phyloP scores from a whole-genome alignment of 2,329 filamentous ascomycete genomes.

The Proliferodiscus dingleyae region DNA sequence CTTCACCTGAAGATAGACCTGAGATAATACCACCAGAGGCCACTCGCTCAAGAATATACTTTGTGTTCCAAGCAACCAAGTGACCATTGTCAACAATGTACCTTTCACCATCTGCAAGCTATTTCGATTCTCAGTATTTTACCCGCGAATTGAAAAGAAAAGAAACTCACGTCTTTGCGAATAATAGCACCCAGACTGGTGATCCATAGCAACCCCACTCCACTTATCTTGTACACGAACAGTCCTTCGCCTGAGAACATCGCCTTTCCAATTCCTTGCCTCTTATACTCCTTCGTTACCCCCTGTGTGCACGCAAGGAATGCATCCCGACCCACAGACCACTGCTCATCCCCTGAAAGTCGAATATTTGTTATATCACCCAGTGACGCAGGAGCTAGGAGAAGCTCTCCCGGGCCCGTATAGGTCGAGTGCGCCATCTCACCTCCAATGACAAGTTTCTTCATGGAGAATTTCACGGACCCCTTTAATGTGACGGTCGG shows the following conservation, averaged over 20 bases:
- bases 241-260: constrained; percentile 92
- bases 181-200: constrained; percentile 94
- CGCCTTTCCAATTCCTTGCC: constrained; percentile 79
- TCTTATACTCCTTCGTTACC: constrained; percentile 82
- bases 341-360: constrained; percentile 65
- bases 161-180: constrained; percentile 72
- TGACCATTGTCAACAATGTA: constrained; percentile 94
- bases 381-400: constrained; percentile 73
- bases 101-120: constrained; percentile 64
- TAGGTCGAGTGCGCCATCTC: constrained; percentile 75
- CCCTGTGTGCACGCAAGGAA: constrained; percentile 83
- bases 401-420: constrained; percentile 84
- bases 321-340: constrained; percentile 82
- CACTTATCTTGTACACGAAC: constrained; percentile 82
- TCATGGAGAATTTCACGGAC: constrained; percentile 77
- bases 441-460: constrained; percentile 81
- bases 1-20: constrained; percentile 75
- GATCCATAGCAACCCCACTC: constrained; percentile 79
- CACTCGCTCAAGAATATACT: constrained; percentile 86
- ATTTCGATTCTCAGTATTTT: constrained; percentile 12
- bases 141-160: neutral
- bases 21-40: constrained; percentile 91
- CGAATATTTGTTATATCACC: constrained; percentile 83
- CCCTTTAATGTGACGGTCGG: constrained; percentile 81
- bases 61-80: constrained; percentile 93